Evolutionary conservation across 2,329 filamentous ascomycete genomes (phyloP), one percentile per base, ranked within the genome.

Genomic region (Venturia pyrina): DNA sequence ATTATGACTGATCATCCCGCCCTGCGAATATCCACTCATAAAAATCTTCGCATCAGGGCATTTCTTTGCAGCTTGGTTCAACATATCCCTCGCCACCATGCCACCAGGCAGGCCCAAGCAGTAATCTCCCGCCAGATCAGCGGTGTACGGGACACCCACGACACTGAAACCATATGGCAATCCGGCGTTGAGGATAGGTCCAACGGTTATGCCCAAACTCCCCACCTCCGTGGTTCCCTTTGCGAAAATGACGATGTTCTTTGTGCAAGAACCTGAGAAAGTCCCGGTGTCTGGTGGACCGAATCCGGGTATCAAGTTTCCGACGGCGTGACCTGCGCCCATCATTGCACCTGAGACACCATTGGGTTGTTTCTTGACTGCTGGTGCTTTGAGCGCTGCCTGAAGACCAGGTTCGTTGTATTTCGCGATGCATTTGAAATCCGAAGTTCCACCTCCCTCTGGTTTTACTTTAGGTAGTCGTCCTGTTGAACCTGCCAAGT

Each of bases 201-300:
- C 65, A 28, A 66, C 62, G 2, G 60, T 8, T 19, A 64, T 59
- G 1, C 65, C 65, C 1, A 53, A n/a, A 17, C 5, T 3, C 1
- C 43, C 50, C 0, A 37, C n/a, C 32, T 66, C 65, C 13, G 24
- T 44, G 2, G 65, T 66, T 5, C 65, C 65, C 34, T 48, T 56
- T 3, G 65, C 41, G 17, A 62, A 65, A 17, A 66, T 65, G 44
- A 66, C 43, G 19, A 65, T 66, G 28, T 66, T 65, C 53, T 57
- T 57, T 11, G 32, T 60, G 46, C 63, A 65, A 6, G 48, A 34
- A 10, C 48, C 63, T 5, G 13, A 61, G 15, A 41, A 65, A 1
- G 24, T 24, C 3, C 63, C 63, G 3, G 41, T 53, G 37, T 64
- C 43, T n/a, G 34, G 34, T 43, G 48, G 41, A 28, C 19, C 19